phyloP scores from a whole-genome alignment of 805 yeast genomes.

The Candida loeiensis region DNA sequence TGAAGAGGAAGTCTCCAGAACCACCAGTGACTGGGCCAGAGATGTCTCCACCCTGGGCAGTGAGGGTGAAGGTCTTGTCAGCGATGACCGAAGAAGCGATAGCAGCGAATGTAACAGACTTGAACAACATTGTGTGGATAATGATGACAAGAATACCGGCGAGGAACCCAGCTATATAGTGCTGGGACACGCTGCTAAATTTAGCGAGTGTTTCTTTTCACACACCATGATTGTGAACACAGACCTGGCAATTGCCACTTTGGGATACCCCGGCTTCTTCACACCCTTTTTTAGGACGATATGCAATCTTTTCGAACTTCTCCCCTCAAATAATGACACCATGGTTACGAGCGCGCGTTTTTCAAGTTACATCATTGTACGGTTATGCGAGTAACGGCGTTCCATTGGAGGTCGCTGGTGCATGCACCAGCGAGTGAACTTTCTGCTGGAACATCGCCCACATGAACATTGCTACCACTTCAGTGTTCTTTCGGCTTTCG shows the following conservation, averaged over 20 bases:
- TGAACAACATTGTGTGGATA: conserved; percentile 11
- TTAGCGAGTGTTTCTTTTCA: neutral
- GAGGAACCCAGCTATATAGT: too few relatives aligned
- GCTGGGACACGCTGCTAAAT: conserved; percentile 4
- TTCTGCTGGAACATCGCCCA: too few relatives aligned
- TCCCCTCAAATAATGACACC: neutral
- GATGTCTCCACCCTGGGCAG: conserved; percentile 25
- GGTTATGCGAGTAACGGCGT: neutral
- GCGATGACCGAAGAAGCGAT: conserved; percentile 27
- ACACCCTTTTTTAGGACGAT: neutral
- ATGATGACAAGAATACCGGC: neutral
- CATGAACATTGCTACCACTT: too few relatives aligned
- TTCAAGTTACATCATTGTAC: neutral
- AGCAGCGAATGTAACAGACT: conserved; percentile 18
- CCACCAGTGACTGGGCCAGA: conserved; percentile 17
- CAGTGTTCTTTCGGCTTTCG: too few relatives aligned
- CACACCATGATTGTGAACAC: conserved; percentile 1
- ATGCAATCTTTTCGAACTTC: neutral
- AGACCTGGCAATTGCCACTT: neutral
- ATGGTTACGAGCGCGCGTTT: neutral
- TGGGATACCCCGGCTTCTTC: neutral
- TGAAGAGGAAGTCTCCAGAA: conserved; percentile 6
- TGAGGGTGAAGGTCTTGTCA: conserved; percentile 28
- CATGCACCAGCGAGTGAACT: too few relatives aligned
- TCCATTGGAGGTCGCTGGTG: too few relatives aligned